A percentile compares a stretch with the other conserved stretches of the same genome.
Conservation (phyloP, 495 filamentous ascomycete genomes). For the Monascus purpureus region DNA sequence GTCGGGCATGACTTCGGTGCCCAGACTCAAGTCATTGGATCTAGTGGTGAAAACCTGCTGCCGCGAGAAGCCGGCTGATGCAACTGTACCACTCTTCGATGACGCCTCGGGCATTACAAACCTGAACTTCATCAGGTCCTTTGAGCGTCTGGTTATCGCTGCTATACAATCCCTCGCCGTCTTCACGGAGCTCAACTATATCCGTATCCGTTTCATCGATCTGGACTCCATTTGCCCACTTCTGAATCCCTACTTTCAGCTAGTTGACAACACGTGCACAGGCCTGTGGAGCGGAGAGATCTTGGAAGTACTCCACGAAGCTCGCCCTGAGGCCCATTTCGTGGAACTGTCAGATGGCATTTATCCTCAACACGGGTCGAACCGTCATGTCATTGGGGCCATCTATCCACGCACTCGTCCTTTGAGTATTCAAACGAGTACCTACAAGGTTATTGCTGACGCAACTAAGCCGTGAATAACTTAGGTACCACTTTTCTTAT, state of each 20-base stretch:
- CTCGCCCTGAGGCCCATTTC: conserved; percentile 41
- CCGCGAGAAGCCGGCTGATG: conserved; percentile 27
- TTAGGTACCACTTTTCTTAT: too few species aligned
- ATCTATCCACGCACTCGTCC: conserved; percentile 19
- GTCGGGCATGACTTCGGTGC: conserved; percentile 14
- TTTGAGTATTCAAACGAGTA: conserved; percentile 16
- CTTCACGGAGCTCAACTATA: conserved; percentile 37
- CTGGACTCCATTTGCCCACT: conserved; percentile 40
- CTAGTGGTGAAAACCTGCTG: conserved; percentile 58
- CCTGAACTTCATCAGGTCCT: conserved; percentile 50
- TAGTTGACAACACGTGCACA: conserved; percentile 40
- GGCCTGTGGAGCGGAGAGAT: conserved; percentile 59
- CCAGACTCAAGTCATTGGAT: conserved; percentile 46
- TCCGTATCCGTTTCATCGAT: conserved; percentile 60
- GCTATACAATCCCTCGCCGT: conserved; percentile 42
- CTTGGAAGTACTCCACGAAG: conserved; percentile 35
- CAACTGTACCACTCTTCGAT: conserved; percentile 12
- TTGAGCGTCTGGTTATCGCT: conserved; percentile 47
- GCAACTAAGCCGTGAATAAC: conserved; percentile 12
- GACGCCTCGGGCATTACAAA: conserved; percentile 54
- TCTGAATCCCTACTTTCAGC: conserved; percentile 53
- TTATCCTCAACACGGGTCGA: conserved; percentile 16
- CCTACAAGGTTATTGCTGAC: conserved; percentile 23
- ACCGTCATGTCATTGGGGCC: conserved; percentile 16
- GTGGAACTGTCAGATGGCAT: conserved; percentile 44